These are phyloP conservation scores for Paracorniculantispora psalliotae DNA, from an alignment of 2,329 filamentous ascomycete genomes.

Conservation along the genomic window DNA sequence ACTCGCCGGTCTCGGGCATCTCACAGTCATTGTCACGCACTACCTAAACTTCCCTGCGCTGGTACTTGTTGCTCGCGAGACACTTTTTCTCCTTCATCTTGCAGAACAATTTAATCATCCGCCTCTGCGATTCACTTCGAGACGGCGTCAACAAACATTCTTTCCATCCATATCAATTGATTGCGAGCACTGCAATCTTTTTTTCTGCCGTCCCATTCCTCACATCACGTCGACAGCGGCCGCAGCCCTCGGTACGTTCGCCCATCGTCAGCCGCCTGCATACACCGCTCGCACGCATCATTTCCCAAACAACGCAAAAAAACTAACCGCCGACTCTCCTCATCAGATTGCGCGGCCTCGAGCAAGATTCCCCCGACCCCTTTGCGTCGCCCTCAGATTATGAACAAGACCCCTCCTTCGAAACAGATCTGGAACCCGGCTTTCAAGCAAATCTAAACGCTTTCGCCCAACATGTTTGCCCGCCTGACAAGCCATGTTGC, in stretches of 20 bases:
- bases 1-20: slow-evolving; percentile 12
- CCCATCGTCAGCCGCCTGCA: not conserved
- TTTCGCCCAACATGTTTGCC: slow-evolving; percentile 50
- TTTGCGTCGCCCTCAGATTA: slow-evolving; percentile 12
- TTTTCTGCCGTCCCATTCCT: not conserved
- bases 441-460: slow-evolving; percentile 14
- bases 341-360: slow-evolving; percentile 2
- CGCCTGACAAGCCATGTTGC: slow-evolving; percentile 48
- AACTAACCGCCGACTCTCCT: not conserved
- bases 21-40: slow-evolving; percentile 7
- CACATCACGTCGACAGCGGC: slow-evolving; percentile 6
- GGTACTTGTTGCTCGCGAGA: not conserved
- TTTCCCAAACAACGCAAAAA: not conserved
- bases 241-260: slow-evolving; percentile 9
- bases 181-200: not conserved
- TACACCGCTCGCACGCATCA: slow-evolving; percentile 6
- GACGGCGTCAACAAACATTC: not conserved
- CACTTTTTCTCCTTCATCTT: slow-evolving; percentile 7
- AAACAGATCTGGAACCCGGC: slow-evolving; percentile 14
- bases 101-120: not conserved
- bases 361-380: slow-evolving; percentile 8
- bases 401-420: slow-evolving; percentile 14
- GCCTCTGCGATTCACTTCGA: slow-evolving; percentile 1
- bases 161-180: not conserved
- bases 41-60: slow-evolving; percentile 4